These are phyloP conservation scores for Beauveria sp. DNA, from an alignment of 2,329 filamentous ascomycete species.

Conservation along the genomic window DNA sequence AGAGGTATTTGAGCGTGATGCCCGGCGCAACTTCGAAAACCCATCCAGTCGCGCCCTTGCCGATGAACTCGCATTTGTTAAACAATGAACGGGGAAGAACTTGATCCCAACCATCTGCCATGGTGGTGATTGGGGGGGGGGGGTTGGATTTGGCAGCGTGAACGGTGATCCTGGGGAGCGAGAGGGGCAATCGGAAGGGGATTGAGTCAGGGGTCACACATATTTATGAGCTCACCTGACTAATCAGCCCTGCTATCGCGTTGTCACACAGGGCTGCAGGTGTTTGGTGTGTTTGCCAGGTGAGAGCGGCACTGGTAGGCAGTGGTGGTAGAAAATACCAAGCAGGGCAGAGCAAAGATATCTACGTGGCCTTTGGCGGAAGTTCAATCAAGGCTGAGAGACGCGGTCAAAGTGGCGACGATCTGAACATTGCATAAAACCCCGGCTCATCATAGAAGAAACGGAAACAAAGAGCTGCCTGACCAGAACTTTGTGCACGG, in stretches of 20 bases:
- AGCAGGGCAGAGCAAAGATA: no score
- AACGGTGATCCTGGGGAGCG: background rate
- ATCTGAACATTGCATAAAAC: no score
- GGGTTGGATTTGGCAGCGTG: background rate
- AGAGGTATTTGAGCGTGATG: background rate
- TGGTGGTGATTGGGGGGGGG: background rate
- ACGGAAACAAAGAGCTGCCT: no score
- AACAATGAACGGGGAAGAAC: background rate
- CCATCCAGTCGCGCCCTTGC: background rate
- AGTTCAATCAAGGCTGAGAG: no score
- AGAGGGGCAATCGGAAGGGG: background rate
- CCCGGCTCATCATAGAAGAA: no score
- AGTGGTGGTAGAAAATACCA: no score
- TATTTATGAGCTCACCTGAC: background rate
- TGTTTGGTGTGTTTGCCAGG: no score
- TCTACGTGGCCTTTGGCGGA: no score
- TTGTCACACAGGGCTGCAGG: background rate
- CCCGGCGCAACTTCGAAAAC: background rate
- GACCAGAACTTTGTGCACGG: no score
- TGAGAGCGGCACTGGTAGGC: no score
- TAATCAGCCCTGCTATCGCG: background rate
- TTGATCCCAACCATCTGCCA: background rate
- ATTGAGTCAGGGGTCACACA: background rate
- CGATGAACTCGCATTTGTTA: background rate
- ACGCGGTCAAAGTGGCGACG: no score